Conservation (phyloP, 2,329 filamentous ascomycete species). For the Aureobasidium sp. region DNA sequence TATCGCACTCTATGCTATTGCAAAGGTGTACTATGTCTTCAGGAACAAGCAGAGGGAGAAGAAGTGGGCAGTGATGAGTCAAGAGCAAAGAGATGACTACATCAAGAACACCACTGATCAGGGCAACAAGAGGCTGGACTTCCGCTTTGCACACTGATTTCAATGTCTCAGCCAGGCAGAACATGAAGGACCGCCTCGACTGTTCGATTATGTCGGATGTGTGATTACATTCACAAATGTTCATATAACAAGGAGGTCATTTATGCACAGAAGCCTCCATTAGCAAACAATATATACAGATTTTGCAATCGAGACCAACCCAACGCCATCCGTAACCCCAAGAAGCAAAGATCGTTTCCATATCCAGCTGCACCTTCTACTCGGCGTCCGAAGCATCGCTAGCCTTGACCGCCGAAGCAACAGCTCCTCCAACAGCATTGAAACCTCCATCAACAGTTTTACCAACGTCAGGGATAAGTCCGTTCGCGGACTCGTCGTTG, state of each 20-base stretch:
- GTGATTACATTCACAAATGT: too few species aligned
- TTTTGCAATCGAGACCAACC: not conserved
- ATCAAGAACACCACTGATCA: slow-evolving; percentile 30
- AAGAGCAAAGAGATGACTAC: slow-evolving; percentile 30
- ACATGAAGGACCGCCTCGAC: too few species aligned
- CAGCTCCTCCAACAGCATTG: not conserved
- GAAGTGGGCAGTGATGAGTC: slow-evolving; percentile 33
- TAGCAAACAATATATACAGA: not conserved
- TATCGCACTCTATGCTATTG: slow-evolving; percentile 25
- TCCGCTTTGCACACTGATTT: slow-evolving; percentile 14
- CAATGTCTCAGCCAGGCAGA: too few species aligned
- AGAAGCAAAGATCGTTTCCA: too few species aligned
- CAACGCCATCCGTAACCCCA: not conserved
- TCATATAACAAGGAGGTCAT: too few species aligned
- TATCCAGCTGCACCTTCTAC: not conserved
- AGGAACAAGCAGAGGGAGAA: slow-evolving; percentile 27
- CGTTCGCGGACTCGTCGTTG: not conserved
- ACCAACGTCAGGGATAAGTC: not conserved
- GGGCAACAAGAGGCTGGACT: slow-evolving; percentile 22
- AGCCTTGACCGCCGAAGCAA: not conserved
- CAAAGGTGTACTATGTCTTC: slow-evolving; percentile 30
- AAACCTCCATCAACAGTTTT: not conserved
- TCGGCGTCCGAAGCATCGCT: not conserved
- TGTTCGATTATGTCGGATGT: too few species aligned
- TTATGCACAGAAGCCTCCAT: not conserved